Evolutionary conservation across 768 basidiomycete genomes (phyloP).

Genomic region (Tricholoma bakamatsutake): DNA sequence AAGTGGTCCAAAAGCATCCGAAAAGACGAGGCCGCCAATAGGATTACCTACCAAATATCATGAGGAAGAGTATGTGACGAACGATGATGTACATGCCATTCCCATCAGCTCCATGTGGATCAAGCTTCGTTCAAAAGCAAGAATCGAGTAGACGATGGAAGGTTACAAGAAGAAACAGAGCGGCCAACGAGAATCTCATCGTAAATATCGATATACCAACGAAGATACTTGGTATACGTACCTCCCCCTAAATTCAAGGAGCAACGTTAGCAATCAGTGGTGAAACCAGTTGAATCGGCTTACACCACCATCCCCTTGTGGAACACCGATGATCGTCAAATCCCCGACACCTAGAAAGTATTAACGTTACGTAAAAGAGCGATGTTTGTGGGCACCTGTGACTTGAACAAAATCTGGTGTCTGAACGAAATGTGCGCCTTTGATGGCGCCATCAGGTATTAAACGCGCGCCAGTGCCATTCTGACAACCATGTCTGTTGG

Average conservation of each 20-base stretch:
- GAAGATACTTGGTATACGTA: neutral
- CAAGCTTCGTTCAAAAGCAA: slow-evolving; percentile 36
- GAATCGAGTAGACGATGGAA: neutral
- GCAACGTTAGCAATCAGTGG: neutral
- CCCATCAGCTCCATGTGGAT: slow-evolving; percentile 65
- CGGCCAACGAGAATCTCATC: neutral
- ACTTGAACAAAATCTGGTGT: slow-evolving; percentile 65
- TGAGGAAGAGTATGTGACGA: neutral
- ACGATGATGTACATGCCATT: slow-evolving; percentile 30
- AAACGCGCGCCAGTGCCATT: slow-evolving; percentile 55
- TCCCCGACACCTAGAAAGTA: slow-evolving; percentile 48
- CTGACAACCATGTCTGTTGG: slow-evolving; percentile 21
- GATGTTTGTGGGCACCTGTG: slow-evolving; percentile 38
- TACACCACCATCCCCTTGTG: slow-evolving; percentile 47
- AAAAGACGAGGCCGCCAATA: slow-evolving; percentile 67
- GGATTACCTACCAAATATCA: slow-evolving; percentile 37
- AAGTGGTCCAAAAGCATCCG: slow-evolving; percentile 52
- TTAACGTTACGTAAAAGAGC: neutral
- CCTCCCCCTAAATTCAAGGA: slow-evolving; percentile 7
- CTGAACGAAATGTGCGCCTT: slow-evolving; percentile 60
- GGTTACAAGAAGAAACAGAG: too few species aligned
- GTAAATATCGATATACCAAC: neutral
- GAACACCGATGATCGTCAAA: slow-evolving; percentile 51
- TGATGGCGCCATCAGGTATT: slow-evolving; percentile 67
- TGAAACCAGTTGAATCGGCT: neutral